These are phyloP conservation scores for Fusarium irregulare DNA, from an alignment of 2,329 filamentous ascomycete genomes.

Conservation along the genomic window DNA sequence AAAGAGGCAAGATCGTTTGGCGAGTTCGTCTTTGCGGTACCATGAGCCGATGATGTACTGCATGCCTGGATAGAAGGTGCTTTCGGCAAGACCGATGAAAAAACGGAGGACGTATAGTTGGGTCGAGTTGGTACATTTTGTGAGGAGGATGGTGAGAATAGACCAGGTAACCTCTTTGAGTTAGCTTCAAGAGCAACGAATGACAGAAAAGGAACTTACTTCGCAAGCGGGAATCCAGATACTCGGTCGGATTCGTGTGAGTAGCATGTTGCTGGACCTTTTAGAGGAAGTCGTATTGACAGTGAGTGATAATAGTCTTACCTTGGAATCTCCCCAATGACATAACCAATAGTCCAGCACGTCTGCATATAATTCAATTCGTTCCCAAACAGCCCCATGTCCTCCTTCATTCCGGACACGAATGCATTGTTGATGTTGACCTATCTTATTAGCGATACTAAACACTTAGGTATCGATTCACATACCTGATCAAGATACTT, in stretches of 20 bases:
- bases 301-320: background rate
- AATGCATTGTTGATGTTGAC: conserved; percentile 46
- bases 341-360: conserved; percentile 70
- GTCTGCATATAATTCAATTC: conserved; percentile 64
- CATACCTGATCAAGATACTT: conserved; percentile 53
- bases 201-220: background rate
- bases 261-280: conserved; percentile 47
- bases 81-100: conserved; percentile 57
- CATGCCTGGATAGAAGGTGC: conserved; percentile 54
- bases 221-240: conserved; percentile 56
- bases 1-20: conserved; percentile 57
- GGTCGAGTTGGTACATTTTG: conserved; percentile 48
- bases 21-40: conserved; percentile 58
- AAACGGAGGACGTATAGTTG: conserved; percentile 56
- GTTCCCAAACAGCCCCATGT: conserved; percentile 58
- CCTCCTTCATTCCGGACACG: conserved; percentile 61
- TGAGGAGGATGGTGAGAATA: conserved; percentile 47
- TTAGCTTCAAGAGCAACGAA: background rate
- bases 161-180: conserved; percentile 45
- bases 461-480: background rate
- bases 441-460: background rate
- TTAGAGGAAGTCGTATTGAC: background rate
- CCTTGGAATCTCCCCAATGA: conserved; percentile 58
- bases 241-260: conserved; percentile 54
- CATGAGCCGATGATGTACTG: conserved; percentile 57